These are phyloP conservation scores for Lathyrus tuberosus DNA, from an alignment of 306 rosid genomes.

Conservation along the genomic window DNA sequence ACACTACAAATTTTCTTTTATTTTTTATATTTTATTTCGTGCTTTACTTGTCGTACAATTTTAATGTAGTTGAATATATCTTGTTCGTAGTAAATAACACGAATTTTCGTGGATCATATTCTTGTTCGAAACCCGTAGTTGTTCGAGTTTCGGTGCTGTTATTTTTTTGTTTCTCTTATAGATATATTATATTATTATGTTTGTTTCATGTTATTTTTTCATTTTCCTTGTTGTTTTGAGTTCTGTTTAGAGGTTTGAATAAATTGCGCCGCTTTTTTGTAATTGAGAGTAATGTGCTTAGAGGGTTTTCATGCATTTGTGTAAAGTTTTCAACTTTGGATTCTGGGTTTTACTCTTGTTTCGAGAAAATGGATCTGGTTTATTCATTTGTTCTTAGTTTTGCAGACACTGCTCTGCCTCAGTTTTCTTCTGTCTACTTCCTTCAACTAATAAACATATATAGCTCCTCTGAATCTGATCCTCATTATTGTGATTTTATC, in stretches of 20 bases:
- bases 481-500: background rate
- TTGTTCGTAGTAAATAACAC: constrained; percentile 39
- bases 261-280: constrained; percentile 38
- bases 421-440: background rate
- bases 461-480: background rate
- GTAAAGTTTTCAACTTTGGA: constrained; percentile 38
- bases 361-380: constrained; percentile 60
- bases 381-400: constrained; percentile 33
- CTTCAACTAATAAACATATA: constrained; percentile 3
- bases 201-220: constrained; percentile 10
- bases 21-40: constrained; percentile 26
- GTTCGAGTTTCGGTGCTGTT: constrained; percentile 24
- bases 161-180: background rate
- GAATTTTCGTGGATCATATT: constrained; percentile 66
- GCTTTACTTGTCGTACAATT: constrained; percentile 46
- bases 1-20: constrained; percentile 19
- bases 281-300: constrained; percentile 48
- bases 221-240: constrained; percentile 3
- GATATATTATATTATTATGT: background rate
- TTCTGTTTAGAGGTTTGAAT: constrained; percentile 1
- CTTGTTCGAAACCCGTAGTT: constrained; percentile 36
- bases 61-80: constrained; percentile 46
- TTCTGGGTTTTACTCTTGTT: constrained; percentile 34
- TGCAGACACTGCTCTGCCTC: constrained; percentile 14
- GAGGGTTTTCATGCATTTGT: constrained; percentile 47